Evolutionary conservation across 1,284 basidiomycete genomes (phyloP).

Genomic region (Cryptococcus maquisensis): DNA sequence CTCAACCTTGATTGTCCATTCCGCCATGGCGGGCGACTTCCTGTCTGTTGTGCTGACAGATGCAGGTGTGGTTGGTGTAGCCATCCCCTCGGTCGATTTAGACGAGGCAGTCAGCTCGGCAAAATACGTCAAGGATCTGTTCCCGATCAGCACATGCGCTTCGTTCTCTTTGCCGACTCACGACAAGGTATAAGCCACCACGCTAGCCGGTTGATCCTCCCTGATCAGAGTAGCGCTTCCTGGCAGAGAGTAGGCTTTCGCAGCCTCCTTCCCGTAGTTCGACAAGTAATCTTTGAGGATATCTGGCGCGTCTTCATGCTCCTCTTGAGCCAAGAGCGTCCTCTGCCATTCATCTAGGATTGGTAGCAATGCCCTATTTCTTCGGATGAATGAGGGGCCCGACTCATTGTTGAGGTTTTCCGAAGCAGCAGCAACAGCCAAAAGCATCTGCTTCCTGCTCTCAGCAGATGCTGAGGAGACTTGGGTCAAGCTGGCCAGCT

Average conservation of each 20-base stretch:
- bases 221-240: constrained; percentile 63
- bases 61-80: background rate
- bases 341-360: constrained; percentile 60
- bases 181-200: constrained; percentile 40
- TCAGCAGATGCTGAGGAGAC: background rate
- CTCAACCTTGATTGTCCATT: constrained; percentile 26
- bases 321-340: constrained; percentile 46
- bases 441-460: background rate
- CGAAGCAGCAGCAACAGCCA: constrained; percentile 39
- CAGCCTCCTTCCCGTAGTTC: constrained; percentile 56
- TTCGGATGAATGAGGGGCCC: constrained; percentile 56
- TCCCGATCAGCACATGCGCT: constrained; percentile 1
- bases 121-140: constrained; percentile 29
- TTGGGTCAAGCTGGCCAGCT: background rate
- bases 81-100: background rate
- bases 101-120: constrained; percentile 17
- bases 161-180: constrained; percentile 8
- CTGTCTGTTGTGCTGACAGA: background rate
- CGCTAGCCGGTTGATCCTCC: constrained; percentile 50
- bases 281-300: constrained; percentile 49
- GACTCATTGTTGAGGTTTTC: constrained; percentile 59
- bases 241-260: constrained; percentile 61
- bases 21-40: background rate
- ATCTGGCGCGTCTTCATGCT: constrained; percentile 28
- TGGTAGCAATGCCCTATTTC: constrained; percentile 55